Evolutionary conservation across 768 basidiomycete genomes (phyloP), one percentile per base, ranked within the genome.

Genomic region (Leccinum subtestaceum): DNA sequence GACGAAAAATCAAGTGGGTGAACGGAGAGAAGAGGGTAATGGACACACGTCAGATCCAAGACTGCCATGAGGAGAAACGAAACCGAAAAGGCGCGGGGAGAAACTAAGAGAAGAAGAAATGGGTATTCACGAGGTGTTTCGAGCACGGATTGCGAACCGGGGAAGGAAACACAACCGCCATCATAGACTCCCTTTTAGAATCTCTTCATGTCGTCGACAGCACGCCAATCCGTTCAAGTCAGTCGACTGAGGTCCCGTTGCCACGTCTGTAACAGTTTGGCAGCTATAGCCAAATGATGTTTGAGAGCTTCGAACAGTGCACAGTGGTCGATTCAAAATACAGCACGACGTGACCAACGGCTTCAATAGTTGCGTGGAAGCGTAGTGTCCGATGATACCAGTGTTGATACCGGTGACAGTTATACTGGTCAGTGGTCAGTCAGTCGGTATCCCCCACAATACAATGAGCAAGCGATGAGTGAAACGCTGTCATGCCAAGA

Each of bases 31-130:
- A 5, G 43, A 21, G 34, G 5, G 5, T 23, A n/a, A 40, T 8
- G 34, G 7, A 69, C 75, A 27, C 52, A 79, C 78, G 74, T 75
- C 13, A 65, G 63, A 25, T 75, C 78, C 8, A 78, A 52, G n/a
- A 25, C 5, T 38, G 13, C 23, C 67, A 65, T 66, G 40, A 43
- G 4, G 52, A 25, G 17, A 31, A 15, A n/a, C n/a, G 11, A 10
- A 45, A 27, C 4, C 12, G 7, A 25, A 29, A 0, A 23, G 43
- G 4, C 23, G 17, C 38, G 46, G 29, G 25, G 21, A 15, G 31
- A 12, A 32, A 19, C 5, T 3, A 53, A 9, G 11, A 43, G 53
- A 31, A 9, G 50, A 59, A 29, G 10, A 11, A 17, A 32, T n/a
- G 17, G 34, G n/a, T 53, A 56, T 56, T 64, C 60, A 34, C 53